Percentiles rank a stretch among this genome's conserved stretches.
Conservation (phyloP, 2,329 filamentous ascomycete genomes). For the Penicillium sclerotigenum region DNA sequence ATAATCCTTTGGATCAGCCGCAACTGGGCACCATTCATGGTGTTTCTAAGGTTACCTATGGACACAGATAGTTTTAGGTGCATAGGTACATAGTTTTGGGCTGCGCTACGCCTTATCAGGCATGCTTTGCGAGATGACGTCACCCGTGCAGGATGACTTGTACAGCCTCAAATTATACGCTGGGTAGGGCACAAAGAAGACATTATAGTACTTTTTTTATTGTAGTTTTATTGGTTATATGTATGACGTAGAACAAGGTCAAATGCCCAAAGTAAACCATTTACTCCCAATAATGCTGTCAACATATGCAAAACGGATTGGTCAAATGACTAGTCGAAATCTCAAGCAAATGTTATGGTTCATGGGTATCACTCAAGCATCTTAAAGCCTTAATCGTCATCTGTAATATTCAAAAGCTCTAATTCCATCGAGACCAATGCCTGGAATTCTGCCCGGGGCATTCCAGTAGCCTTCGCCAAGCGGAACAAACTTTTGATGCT, state of each 20-base stretch:
- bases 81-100: neutral
- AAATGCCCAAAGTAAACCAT: neutral
- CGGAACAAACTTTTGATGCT: conserved; percentile 63
- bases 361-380: conserved; percentile 23
- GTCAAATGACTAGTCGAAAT: conserved; percentile 8
- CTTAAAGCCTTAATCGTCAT: conserved; percentile 40
- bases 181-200: neutral
- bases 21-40: neutral
- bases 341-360: conserved; percentile 14
- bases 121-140: conserved; percentile 6
- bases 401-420: conserved; percentile 56
- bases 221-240: neutral
- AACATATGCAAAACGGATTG: conserved; percentile 4
- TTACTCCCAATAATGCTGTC: conserved; percentile 2
- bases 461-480: conserved; percentile 57
- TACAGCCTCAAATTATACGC: neutral
- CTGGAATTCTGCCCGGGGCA: conserved; percentile 59
- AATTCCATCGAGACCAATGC: conserved; percentile 58
- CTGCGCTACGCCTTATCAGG: conserved; percentile 6
- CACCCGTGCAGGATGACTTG: neutral
- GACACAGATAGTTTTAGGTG: no score
- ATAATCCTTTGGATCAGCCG: neutral
- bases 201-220: neutral
- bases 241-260: neutral
- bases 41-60: neutral